phyloP scores from a whole-genome alignment of 257 asterid genomes.

The Jasminum sambac region DNA sequence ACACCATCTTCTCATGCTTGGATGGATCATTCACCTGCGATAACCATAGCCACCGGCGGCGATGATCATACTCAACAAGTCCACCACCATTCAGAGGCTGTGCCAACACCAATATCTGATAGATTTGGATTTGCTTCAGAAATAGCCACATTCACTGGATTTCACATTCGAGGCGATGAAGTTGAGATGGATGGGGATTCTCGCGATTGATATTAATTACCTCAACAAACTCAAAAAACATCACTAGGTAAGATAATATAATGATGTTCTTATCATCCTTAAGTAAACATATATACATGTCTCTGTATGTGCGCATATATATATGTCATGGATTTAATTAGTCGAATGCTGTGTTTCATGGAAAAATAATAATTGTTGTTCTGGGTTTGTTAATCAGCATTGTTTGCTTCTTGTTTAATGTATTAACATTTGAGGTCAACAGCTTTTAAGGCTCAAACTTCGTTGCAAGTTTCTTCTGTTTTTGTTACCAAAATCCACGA shows the following conservation, averaged over 20 bases:
- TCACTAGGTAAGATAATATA: slow-evolving; percentile 26
- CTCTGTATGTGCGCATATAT: too few species aligned
- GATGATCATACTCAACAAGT: slow-evolving; percentile 45
- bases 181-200: slow-evolving; percentile 98
- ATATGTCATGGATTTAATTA: slow-evolving; percentile 33
- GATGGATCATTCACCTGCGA: slow-evolving; percentile 71
- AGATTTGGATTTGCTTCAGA: slow-evolving; percentile 67
- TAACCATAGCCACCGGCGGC: slow-evolving; percentile 46
- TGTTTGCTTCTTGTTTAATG: slow-evolving; percentile 31
- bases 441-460: slow-evolving; percentile 47
- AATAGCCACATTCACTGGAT: slow-evolving; percentile 67
- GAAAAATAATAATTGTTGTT: slow-evolving; percentile 38
- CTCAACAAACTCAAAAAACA: slow-evolving; percentile 27
- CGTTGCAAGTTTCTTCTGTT: slow-evolving; percentile 32
- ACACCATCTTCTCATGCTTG: slow-evolving; percentile 98
- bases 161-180: slow-evolving; percentile 88
- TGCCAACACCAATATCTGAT: slow-evolving; percentile 53
- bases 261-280: background rate
- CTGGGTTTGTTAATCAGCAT: slow-evolving; percentile 33
- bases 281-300: too few species aligned
- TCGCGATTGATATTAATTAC: slow-evolving; percentile 57
- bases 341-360: slow-evolving; percentile 37
- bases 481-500: slow-evolving; percentile 28
- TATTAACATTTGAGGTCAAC: slow-evolving; percentile 31
- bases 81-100: slow-evolving; percentile 43